phyloP scores from a whole-genome alignment of 805 yeast species.

The Metschnikowia similis region DNA sequence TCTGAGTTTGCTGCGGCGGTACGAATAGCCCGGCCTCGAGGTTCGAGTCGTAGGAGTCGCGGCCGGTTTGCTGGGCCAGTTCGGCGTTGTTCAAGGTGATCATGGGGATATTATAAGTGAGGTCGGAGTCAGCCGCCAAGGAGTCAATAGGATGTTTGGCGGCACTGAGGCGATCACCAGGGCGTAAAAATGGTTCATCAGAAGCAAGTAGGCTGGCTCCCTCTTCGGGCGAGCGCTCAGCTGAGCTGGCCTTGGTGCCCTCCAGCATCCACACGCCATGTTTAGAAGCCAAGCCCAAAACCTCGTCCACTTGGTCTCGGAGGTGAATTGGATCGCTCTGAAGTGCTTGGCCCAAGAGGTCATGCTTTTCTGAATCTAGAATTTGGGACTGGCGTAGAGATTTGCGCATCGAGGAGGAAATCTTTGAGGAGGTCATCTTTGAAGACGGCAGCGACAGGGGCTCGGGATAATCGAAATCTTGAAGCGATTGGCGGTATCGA shows the following conservation, averaged over 20 bases:
- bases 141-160: background rate
- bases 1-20: background rate
- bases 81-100: constrained; percentile 10
- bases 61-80: background rate
- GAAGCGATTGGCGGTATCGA: background rate
- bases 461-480: background rate
- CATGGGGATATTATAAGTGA: constrained; percentile 15
- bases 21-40: constrained; percentile 8
- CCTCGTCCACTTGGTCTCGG: constrained; percentile 1
- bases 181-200: background rate
- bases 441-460: background rate
- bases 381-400: background rate
- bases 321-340: background rate
- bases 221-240: background rate
- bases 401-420: background rate
- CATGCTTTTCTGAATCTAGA: background rate
- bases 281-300: background rate
- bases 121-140: constrained; percentile 3
- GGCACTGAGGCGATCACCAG: background rate
- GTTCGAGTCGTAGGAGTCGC: constrained; percentile 2
- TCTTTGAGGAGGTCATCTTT: background rate
- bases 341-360: background rate
- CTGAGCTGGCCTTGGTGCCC: background rate
- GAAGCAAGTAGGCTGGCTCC: background rate
- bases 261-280: background rate